Base-by-base conservation (phyloP, 116 monocot genomes). In the Trichopus zeylanicus region DNA sequence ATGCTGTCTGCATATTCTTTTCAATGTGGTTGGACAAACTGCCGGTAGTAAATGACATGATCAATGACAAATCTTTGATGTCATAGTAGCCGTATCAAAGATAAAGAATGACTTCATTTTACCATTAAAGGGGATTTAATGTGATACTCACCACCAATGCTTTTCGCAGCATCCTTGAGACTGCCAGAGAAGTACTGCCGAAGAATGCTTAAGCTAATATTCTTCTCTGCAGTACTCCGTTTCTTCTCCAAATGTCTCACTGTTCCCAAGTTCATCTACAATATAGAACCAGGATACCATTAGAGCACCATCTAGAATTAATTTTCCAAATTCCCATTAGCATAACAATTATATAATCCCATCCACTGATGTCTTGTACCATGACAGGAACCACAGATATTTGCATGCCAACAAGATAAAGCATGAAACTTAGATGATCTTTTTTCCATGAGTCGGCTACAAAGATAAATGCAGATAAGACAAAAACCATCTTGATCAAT, bases 21-120 rank as follows among this genome's bases (percentile, higher is more conserved):
- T 95, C 56, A 95, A 54, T 5, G 95, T 95, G 32, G 95, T 89
- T 7, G 95, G 90, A 31, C 95, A 95, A 71, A 89, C 95, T 95
- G 82, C 64, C 25, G 67, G 29, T 60, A 57, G 53, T 11, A 25
- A 48, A 28, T 10, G 9, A 15, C 2, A 15, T 11, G 8, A 21
- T 12, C 26, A 23, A 60, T 60, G n/a, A 60, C 21, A 24, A 60
- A 21, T 25, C 37, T 13, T 7, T 38, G 24, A 51, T 51, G 23
- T 11, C 25, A 51, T 21, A 2, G 10, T 51, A 26, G 25, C 7
- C 11, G 25, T 51, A 51, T 21, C 57, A 13, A 42, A 42, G 42
- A 16, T 42, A 3, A 3, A n/a, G 13, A 42, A 42, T 42, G 42
- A 1, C n/a, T n/a, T n/a, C 42, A 1, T 42, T n/a, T n/a, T n/a